Percentiles rank a stretch among this genome's conserved stretches.
Evolutionary conservation across 2,329 filamentous ascomycete genomes (phyloP).

Genomic region (Fusarium newnesense): DNA sequence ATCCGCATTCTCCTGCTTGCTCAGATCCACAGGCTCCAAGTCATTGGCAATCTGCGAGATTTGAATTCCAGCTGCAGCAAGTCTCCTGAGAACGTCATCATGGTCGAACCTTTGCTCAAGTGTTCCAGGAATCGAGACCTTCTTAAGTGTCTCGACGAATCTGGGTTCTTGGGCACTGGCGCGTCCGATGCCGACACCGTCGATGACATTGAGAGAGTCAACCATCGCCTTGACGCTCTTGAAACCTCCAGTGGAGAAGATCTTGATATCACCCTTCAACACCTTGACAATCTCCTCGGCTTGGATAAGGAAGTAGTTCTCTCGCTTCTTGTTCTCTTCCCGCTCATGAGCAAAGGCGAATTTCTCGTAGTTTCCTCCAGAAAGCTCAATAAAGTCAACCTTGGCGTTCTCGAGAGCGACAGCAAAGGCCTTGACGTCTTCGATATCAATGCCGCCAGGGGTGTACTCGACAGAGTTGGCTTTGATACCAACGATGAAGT

Average conservation of each 20-base stretch:
- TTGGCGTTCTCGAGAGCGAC: slow-evolving; percentile 56
- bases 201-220: slow-evolving; percentile 21
- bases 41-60: slow-evolving; percentile 24
- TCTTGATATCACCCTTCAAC: slow-evolving; percentile 21
- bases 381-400: slow-evolving; percentile 68
- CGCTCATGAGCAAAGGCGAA: slow-evolving; percentile 61
- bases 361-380: slow-evolving; percentile 67
- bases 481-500: slow-evolving; percentile 63
- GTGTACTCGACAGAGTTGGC: slow-evolving; percentile 65
- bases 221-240: slow-evolving; percentile 16
- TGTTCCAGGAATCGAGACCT: background rate
- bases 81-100: slow-evolving; percentile 6
- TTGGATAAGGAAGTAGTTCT: slow-evolving; percentile 68
- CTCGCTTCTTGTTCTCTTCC: slow-evolving; percentile 62
- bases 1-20: slow-evolving; percentile 23
- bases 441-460: slow-evolving; percentile 59
- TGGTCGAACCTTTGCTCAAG: slow-evolving; percentile 12
- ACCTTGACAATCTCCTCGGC: slow-evolving; percentile 59
- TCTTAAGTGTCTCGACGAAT: slow-evolving; percentile 12
- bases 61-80: slow-evolving; percentile 20
- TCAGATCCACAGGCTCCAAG: slow-evolving; percentile 14
- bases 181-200: slow-evolving; percentile 21
- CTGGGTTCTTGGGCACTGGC: slow-evolving; percentile 18
- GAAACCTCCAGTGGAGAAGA: slow-evolving; percentile 32
- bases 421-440: slow-evolving; percentile 60